Evolutionary conservation across 2,329 filamentous ascomycete genomes (phyloP), one percentile per base, ranked within the genome.

Genomic region (Aspergillus bombycis): DNA sequence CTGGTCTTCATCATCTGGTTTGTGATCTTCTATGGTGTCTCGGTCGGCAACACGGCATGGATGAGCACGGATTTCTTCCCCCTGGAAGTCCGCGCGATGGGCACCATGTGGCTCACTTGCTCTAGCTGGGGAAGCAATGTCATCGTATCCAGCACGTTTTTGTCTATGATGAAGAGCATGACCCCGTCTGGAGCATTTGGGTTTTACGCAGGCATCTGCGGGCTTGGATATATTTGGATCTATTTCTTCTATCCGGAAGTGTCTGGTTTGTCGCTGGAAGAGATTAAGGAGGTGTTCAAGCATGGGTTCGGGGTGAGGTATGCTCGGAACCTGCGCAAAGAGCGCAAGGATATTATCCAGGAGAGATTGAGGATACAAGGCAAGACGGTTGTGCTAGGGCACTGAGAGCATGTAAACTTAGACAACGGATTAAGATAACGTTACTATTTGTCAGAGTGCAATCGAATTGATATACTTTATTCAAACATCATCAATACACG

Each of bases 111-210:
- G 76, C 74, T 82, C 52, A 83, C 82, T 4, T 79, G 81, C 67
- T 80, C 78, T 6, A 79, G 75, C 70, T 82, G 81, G 82, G 79
- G 77, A 11, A 78, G 72, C 60, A 84, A 84, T 68, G 78, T 85
- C 63, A 83, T 85, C 60, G 79, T 85, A 53, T 74, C 81, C 9
- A 83, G 80, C 3, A 84, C 82, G 0, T 85, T 85, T 72, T 69
- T 85, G 14, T 81, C 78, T 32, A 79, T 79, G 78, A 84, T 84
- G 78, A 78, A 85, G 64, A 73, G 72, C n/a, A 81, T 79, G 60
- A 84, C 83, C 0, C 82, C 82, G 0, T 80, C 77, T 2, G 83
- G 83, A 0, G 80, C 83, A 0, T 86, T 85, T 64, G 82, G 82
- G 7, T 85, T 85, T 71, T 85, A 84, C 61, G 80, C 82, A 0